Percentiles rank a stretch among this genome's conserved stretches.
phyloP scores from a whole-genome alignment of 2,329 filamentous ascomycete genomes.

The Tolypocladium album region DNA sequence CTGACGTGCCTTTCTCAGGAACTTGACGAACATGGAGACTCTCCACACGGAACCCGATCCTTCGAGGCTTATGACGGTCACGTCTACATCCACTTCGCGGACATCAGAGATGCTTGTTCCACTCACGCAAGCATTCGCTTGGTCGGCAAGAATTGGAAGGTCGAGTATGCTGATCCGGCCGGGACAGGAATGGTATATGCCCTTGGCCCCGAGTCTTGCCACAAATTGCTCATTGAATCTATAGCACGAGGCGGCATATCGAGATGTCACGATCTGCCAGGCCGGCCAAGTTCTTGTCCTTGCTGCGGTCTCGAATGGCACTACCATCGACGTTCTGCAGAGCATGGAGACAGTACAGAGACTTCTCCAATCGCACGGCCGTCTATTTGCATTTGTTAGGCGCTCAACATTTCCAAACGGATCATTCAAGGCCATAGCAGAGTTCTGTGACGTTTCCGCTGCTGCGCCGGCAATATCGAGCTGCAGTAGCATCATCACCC shows the following conservation, averaged over 20 bases:
- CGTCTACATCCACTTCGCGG: slow-evolving; percentile 45
- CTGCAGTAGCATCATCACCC: slow-evolving; percentile 14
- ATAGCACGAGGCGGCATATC: not conserved
- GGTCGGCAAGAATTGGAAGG: slow-evolving; percentile 33
- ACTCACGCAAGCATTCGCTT: slow-evolving; percentile 35
- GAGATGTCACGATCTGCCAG: not conserved
- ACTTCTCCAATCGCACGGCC: slow-evolving; percentile 35
- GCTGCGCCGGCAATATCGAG: slow-evolving; percentile 28
- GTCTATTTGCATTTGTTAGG: slow-evolving; percentile 40
- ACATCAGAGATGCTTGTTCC: slow-evolving; percentile 48
- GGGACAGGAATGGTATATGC: not conserved
- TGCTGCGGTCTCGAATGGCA: slow-evolving; percentile 10
- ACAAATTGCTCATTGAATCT: not conserved
- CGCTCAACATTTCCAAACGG: slow-evolving; percentile 28
- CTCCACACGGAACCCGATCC: slow-evolving; percentile 25
- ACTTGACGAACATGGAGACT: slow-evolving; percentile 20
- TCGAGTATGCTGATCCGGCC: slow-evolving; percentile 9
- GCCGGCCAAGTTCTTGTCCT: slow-evolving; percentile 19
- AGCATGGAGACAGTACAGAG: slow-evolving; percentile 18
- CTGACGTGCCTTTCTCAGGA: slow-evolving; percentile 19
- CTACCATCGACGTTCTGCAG: slow-evolving; percentile 18
- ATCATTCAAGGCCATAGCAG: slow-evolving; percentile 35
- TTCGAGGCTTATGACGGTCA: slow-evolving; percentile 25
- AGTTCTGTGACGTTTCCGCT: slow-evolving; percentile 39
- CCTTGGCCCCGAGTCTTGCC: not conserved